Base-by-base conservation (phyloP, 176 grass and related monocot genomes). In the Chrysopogon serrulatus region DNA sequence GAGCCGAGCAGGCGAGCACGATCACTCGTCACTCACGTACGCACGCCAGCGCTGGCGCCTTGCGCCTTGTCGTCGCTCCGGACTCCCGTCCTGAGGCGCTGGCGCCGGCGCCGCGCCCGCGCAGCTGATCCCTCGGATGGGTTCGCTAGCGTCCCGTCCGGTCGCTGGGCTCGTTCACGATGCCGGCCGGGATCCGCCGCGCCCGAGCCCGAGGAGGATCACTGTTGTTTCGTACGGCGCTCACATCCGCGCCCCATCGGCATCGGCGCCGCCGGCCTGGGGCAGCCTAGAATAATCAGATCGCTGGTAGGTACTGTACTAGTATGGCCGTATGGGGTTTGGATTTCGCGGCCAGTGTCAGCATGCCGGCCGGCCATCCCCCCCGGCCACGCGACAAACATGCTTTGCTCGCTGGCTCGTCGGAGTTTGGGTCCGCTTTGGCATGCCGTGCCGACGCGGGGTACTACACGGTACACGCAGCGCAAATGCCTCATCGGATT, bases 181-280 rank as follows among this genome's bases (percentile, higher is more conserved):
- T 30, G 67, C 64, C 64, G 68, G 23, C 39, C 24, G 53, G 34
- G 5, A 59, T 21, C 56, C 56, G 75, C 56, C 13, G 57, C 26
- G 47, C 18, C 57, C 76, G 76, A 78, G 47, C 18, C 57, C 76
- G 76, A 78, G 57, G 76, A 44, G 76, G 39, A 78, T 78, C 41
- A 62, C 36, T 40, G 74, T n/a, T 54, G 73, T 35, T 75, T 0
- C 5, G 68, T 54, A n/a, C 31, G 68, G 68, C n/a, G 11, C 47
- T 56, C 73, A 75, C 73, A 54, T 71, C 56, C 48, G 48, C 47
- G 18, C 9, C n/a, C 1, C 26, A 6, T 39, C 73, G 33, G 73
- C 24, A 44, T 0, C 68, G 24, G 68, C 73, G 57, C 42, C 43
- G 42, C 42, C 69, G 68, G 39, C 21, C 7, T 9, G 53, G 53